Conservation (phyloP, 495 filamentous ascomycete genomes). For the Xylaria scruposa region DNA sequence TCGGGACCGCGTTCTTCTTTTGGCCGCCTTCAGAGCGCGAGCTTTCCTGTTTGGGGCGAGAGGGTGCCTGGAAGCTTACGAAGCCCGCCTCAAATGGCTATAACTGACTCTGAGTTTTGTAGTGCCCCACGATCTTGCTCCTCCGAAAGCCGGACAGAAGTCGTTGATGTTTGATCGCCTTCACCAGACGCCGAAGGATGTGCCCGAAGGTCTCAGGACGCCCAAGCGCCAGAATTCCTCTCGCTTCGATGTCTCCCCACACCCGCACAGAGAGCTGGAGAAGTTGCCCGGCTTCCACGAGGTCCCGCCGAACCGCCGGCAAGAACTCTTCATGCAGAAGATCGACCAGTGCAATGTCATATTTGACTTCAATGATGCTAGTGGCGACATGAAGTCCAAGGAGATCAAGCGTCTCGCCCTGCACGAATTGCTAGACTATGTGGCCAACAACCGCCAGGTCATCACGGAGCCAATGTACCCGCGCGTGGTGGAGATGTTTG, state of each 20-base stretch:
- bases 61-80: too few relatives aligned
- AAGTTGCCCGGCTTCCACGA: conserved; percentile 99
- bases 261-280: conserved; percentile 93
- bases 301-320: conserved; percentile 90
- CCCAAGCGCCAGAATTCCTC: conserved; percentile 97
- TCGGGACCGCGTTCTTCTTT: too few relatives aligned
- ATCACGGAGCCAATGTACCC: conserved; percentile 99
- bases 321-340: conserved; percentile 99
- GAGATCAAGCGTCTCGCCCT: conserved; percentile 98
- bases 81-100: too few relatives aligned
- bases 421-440: conserved; percentile 96
- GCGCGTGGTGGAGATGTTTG: conserved; percentile 98
- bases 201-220: conserved; percentile 92
- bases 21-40: too few relatives aligned
- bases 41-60: too few relatives aligned
- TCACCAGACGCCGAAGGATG: conserved; percentile 91
- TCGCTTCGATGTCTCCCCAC: conserved; percentile 95
- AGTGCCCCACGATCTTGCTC: conserved; percentile 97
- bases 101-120: too few relatives aligned
- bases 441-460: conserved; percentile 96
- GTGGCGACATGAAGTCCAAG: conserved; percentile 99
- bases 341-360: conserved; percentile 99
- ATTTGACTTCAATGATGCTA: conserved; percentile 99
- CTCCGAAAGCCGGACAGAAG: conserved; percentile 86
- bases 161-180: conserved; percentile 89